Evolutionary conservation across 768 basidiomycete genomes (phyloP).

Genomic region (Pleurotus citrinopileatus): DNA sequence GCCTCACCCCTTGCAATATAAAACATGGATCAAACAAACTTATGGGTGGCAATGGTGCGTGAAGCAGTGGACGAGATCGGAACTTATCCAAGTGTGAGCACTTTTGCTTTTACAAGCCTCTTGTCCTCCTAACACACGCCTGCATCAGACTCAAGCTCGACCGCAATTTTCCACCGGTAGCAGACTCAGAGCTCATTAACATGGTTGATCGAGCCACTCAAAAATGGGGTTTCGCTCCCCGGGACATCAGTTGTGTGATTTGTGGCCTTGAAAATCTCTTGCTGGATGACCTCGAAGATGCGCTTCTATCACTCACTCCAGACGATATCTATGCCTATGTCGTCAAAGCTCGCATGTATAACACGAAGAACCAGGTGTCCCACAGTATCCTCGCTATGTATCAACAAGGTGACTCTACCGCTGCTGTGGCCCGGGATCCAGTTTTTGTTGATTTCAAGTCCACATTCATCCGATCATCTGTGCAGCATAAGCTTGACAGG

Average conservation of each 20-base stretch:
- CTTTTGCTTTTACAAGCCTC: not conserved
- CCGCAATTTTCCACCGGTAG: not conserved
- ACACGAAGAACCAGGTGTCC: too few relatives aligned
- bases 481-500: not conserved
- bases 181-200: not conserved
- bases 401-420: too few relatives aligned
- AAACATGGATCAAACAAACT: not conserved
- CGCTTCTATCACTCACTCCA: not conserved
- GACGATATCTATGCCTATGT: not conserved
- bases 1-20: not conserved
- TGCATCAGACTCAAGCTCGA: not conserved
- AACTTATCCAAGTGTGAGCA: not conserved
- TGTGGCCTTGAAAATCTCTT: not conserved
- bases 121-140: not conserved
- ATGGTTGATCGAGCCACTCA: not conserved
- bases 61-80: not conserved
- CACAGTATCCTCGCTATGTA: too few relatives aligned
- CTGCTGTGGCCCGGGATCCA: not conserved
- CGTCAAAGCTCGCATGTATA: too few relatives aligned
- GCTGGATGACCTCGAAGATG: not conserved
- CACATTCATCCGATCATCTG: not conserved
- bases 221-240: conserved; percentile 2
- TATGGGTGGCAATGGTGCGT: not conserved
- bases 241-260: not conserved
- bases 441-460: not conserved